Conservation (phyloP, 2,329 filamentous ascomycete genomes). For the Fusarium nisikadoi region DNA sequence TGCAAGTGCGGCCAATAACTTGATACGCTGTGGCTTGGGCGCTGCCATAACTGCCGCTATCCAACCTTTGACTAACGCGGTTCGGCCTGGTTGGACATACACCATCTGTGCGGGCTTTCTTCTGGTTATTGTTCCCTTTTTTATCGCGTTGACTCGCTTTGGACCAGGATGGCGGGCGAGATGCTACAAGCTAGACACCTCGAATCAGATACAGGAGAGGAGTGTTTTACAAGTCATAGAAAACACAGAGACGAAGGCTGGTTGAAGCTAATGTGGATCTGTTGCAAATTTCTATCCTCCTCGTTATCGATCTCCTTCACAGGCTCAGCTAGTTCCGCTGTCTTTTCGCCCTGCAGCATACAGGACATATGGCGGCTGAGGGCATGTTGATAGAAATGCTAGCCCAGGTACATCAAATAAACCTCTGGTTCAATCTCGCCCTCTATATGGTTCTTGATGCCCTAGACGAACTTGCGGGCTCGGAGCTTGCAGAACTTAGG, state of each 20-base stretch:
- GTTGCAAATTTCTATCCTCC: fast-evolving
- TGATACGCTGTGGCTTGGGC: background rate
- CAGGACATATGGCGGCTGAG: too few relatives aligned
- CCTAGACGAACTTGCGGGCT: too few relatives aligned
- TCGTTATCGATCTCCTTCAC: too few relatives aligned
- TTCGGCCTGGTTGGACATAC: background rate
- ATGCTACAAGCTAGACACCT: fast-evolving
- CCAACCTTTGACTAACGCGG: background rate
- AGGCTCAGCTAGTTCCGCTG: too few relatives aligned
- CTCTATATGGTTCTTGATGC: too few relatives aligned
- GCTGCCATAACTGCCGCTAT: background rate
- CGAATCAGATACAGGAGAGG: fast-evolving
- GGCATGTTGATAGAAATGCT: too few relatives aligned
- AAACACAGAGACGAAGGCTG: background rate
- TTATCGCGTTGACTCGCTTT: background rate
- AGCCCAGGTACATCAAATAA: too few relatives aligned
- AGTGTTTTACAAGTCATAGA: background rate
- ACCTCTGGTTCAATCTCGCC: too few relatives aligned
- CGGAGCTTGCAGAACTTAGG: too few relatives aligned
- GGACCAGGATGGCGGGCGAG: background rate
- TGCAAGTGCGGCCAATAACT: background rate
- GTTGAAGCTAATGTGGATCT: fast-evolving
- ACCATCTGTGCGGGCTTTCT: background rate
- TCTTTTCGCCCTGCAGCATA: too few relatives aligned
- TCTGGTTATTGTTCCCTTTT: background rate